These are phyloP conservation scores for Cylindrodendrum hubeiense DNA, from an alignment of 2,329 filamentous ascomycete genomes.

Conservation along the genomic window DNA sequence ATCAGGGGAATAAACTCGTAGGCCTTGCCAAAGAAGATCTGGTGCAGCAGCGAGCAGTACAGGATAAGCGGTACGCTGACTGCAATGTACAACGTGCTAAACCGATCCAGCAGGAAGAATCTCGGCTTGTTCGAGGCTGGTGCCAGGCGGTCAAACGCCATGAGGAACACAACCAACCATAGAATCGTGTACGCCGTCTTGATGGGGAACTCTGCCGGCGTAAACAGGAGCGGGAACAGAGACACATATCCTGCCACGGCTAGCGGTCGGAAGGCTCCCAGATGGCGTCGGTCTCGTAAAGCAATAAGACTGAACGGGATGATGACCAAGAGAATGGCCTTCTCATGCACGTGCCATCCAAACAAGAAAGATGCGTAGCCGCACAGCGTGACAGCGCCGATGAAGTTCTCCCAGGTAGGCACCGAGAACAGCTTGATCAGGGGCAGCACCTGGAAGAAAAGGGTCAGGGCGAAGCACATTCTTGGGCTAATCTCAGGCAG, in stretches of 20 bases:
- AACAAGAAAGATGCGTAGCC: slow-evolving; percentile 98
- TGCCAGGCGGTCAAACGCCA: slow-evolving; percentile 88
- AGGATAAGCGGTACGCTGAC: slow-evolving; percentile 89
- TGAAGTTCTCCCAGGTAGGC: slow-evolving; percentile 89
- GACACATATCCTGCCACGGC: slow-evolving; percentile 96
- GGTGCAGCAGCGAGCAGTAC: slow-evolving; percentile 89
- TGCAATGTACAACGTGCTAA: slow-evolving; percentile 89
- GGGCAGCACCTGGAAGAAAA: slow-evolving; percentile 84
- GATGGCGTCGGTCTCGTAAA: slow-evolving; percentile 87
- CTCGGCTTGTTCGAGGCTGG: slow-evolving; percentile 84
- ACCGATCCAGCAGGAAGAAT: slow-evolving; percentile 91
- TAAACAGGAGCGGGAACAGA: slow-evolving; percentile 94
- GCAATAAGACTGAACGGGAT: slow-evolving; percentile 95
- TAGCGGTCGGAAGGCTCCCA: slow-evolving; percentile 91
- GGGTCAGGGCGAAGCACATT: slow-evolving; percentile 84
- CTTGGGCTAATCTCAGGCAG: slow-evolving; percentile 87
- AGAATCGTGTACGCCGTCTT: slow-evolving; percentile 94
- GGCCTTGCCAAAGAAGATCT: slow-evolving; percentile 82
- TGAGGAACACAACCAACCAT: slow-evolving; percentile 89
- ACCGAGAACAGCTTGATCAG: slow-evolving; percentile 84
- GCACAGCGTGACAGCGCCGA: slow-evolving; percentile 90
- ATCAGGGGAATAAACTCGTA: slow-evolving; percentile 95
- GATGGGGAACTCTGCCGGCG: slow-evolving; percentile 90
- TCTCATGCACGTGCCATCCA: slow-evolving; percentile 99
- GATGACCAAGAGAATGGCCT: slow-evolving; percentile 93